phyloP scores from a whole-genome alignment of 805 yeast genomes.

The Saturnispora saitoi region DNA sequence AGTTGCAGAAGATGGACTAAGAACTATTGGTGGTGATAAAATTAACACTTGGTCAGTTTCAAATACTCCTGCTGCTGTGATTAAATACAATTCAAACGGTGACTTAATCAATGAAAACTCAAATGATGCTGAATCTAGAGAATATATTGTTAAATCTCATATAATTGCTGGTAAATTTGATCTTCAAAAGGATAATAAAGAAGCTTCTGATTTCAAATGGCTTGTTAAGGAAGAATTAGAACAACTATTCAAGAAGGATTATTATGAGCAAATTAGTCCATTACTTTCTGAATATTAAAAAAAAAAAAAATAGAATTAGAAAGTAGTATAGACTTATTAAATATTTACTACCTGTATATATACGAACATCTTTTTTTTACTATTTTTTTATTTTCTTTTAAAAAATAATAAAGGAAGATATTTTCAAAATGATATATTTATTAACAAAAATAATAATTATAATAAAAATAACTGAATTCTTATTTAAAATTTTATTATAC shows the following conservation, averaged over 20 bases:
- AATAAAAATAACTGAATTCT: too few relatives aligned
- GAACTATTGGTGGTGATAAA: conserved; percentile 59
- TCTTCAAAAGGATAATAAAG: conserved; percentile 25
- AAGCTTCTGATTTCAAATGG: conserved; percentile 58
- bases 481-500: too few relatives aligned
- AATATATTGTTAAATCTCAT: conserved; percentile 78
- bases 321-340: too few relatives aligned
- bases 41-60: conserved; percentile 91
- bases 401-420: too few relatives aligned
- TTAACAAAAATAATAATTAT: too few relatives aligned
- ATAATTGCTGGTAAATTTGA: conserved; percentile 75
- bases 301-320: too few relatives aligned
- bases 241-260: conserved; percentile 41
- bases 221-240: conserved; percentile 70
- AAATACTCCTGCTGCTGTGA: conserved; percentile 70
- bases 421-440: neutral
- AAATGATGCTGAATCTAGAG: conserved; percentile 31
- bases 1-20: conserved; percentile 68
- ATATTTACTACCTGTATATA: neutral
- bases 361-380: too few relatives aligned
- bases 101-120: conserved; percentile 14
- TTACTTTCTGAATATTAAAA: conserved; percentile 27
- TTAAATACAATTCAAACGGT: conserved; percentile 32
- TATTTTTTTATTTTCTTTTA: too few relatives aligned
- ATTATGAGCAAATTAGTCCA: conserved; percentile 47